Percentiles rank a stretch among this genome's conserved stretches.
Conservation (phyloP, 2,329 filamentous ascomycete genomes). For the Colletotrichum australisinense region DNA sequence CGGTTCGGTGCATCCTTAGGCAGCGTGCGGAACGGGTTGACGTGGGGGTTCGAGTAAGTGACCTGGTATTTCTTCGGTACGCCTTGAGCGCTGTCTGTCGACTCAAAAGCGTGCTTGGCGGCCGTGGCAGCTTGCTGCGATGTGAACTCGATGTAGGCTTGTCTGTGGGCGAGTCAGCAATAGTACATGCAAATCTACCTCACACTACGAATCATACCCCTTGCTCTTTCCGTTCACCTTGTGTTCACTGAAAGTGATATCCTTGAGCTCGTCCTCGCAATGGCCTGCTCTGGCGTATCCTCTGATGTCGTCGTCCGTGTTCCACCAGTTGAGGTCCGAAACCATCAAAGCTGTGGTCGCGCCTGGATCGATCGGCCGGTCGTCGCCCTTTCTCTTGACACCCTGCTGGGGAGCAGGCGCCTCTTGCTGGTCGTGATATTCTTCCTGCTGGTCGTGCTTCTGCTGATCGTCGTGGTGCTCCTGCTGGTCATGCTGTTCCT, state of each 20-base stretch:
- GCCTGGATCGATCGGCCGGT: conserved; percentile 67
- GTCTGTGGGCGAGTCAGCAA: conserved; percentile 52
- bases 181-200: background rate
- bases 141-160: conserved; percentile 87
- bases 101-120: conserved; percentile 84
- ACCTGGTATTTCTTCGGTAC: conserved; percentile 78
- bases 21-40: conserved; percentile 90
- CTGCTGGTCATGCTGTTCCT: conserved; percentile 46
- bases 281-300: conserved; percentile 85
- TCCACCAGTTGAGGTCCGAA: conserved; percentile 96
- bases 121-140: conserved; percentile 88
- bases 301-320: conserved; percentile 92
- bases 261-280: conserved; percentile 86
- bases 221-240: conserved; percentile 99
- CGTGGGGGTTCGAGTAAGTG: conserved; percentile 79
- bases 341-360: conserved; percentile 82
- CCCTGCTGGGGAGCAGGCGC: conserved; percentile 59
- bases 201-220: conserved; percentile 70
- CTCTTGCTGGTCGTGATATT: conserved; percentile 43
- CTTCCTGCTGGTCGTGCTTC: conserved; percentile 40
- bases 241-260: conserved; percentile 97
- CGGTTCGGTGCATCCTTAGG: conserved; percentile 88
- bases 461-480: conserved; percentile 54
- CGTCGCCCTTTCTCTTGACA: conserved; percentile 71
- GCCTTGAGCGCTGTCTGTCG: conserved; percentile 63